Percentiles rank a stretch among this genome's conserved stretches.
Conservation (phyloP, 129 eudicot genomes). For the Tagetes patula region DNA sequence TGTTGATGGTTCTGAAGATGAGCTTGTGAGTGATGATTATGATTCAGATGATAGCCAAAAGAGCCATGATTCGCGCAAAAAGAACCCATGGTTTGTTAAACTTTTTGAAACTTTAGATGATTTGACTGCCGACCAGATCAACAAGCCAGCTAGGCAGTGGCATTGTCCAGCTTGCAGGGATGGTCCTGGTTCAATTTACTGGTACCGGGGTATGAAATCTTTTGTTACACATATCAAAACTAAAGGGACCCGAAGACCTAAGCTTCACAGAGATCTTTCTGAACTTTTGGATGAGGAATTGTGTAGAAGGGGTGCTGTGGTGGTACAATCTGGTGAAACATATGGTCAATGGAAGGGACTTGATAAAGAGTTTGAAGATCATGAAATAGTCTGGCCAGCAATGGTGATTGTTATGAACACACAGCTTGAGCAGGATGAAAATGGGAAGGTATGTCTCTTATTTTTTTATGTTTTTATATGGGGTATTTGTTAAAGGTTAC, state of each 20-base stretch:
- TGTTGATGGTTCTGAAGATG: constrained; percentile 57
- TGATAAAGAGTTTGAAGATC: constrained; percentile 39
- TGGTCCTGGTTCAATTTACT: constrained; percentile 88
- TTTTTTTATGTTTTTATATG: not conserved
- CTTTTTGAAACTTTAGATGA: constrained; percentile 53
- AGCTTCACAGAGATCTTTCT: constrained; percentile 69
- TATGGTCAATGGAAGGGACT: constrained; percentile 76
- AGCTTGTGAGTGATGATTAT: constrained; percentile 53
- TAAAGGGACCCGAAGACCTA: constrained; percentile 67
- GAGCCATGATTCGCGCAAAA: constrained; percentile 65
- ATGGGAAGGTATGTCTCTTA: constrained; percentile 57
- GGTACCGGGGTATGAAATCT: constrained; percentile 83
- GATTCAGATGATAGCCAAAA: constrained; percentile 74
- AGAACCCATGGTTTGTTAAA: constrained; percentile 51
- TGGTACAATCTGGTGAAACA: constrained; percentile 58
- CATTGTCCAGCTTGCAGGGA: constrained; percentile 94
- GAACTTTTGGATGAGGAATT: constrained; percentile 78
- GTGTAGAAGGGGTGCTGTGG: constrained; percentile 51
- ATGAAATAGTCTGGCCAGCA: constrained; percentile 86
- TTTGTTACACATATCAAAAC: constrained; percentile 74
- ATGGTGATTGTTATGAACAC: constrained; percentile 88
- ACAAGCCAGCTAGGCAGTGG: constrained; percentile 77
- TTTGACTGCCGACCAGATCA: constrained; percentile 52
- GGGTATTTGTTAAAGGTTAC: not conserved
- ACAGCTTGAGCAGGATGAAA: constrained; percentile 59